A percentile compares a stretch with the other conserved stretches of the same genome.
Conservation (phyloP, 2,329 filamentous ascomycete species). For the Neocucurbitaria cava region DNA sequence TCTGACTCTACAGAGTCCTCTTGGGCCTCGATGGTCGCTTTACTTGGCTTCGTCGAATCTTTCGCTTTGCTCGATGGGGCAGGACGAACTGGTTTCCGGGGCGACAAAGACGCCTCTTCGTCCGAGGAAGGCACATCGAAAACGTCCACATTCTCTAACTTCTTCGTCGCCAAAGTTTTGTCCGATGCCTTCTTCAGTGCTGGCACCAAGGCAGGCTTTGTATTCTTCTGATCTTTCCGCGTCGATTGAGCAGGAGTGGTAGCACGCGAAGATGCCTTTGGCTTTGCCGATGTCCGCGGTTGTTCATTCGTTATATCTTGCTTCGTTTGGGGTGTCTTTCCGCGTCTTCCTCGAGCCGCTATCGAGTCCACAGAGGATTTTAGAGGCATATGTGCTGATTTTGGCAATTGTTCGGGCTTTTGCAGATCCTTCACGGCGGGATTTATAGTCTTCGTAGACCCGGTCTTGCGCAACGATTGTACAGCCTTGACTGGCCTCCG, state of each 20-base stretch:
- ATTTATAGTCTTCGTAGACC: conserved; percentile 6
- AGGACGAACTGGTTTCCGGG: conserved; percentile 23
- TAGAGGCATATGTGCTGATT: not conserved
- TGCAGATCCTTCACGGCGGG: conserved; percentile 9
- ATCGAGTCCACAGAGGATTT: not conserved
- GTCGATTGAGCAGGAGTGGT: conserved; percentile 15
- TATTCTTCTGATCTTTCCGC: conserved; percentile 13
- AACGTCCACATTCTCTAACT: conserved; percentile 15
- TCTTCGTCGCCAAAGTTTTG: conserved; percentile 8
- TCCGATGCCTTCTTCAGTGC: conserved; percentile 10
- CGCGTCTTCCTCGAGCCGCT: conserved; percentile 3
- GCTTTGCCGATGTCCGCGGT: conserved; percentile 8
- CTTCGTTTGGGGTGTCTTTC: conserved; percentile 21
- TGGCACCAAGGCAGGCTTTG: conserved; percentile 1
- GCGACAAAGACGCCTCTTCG: conserved; percentile 27
- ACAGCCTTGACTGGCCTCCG: conserved; percentile 7
- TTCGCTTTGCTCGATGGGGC: conserved; percentile 15
- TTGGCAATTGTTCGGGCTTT: conserved; percentile 5
- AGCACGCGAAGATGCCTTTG: conserved; percentile 20
- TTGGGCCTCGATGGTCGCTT: conserved; percentile 1
- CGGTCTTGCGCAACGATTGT: conserved; percentile 18
- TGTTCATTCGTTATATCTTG: conserved; percentile 1
- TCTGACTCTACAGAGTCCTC: conserved; percentile 30
- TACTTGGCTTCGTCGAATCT: conserved; percentile 1
- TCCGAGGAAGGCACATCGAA: conserved; percentile 39